Percentiles rank a stretch among this genome's conserved stretches.
Conservation (phyloP, 1,284 basidiomycete species). For the Ganoderma leucocontextum region DNA sequence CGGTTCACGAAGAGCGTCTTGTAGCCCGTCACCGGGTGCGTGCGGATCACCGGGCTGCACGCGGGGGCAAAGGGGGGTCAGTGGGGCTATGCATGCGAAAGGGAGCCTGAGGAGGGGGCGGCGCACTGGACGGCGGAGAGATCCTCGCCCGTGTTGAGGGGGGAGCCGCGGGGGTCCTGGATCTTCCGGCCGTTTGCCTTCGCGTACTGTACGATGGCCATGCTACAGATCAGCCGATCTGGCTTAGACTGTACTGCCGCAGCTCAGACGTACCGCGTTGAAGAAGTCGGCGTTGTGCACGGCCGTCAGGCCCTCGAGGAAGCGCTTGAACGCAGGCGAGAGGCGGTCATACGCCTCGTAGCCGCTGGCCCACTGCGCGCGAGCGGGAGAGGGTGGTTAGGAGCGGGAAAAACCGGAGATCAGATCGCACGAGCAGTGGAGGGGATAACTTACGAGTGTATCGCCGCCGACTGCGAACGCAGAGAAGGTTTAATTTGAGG, state of each 20-base stretch:
- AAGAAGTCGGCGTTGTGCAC: slow-evolving; percentile 65
- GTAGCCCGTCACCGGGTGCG: slow-evolving; percentile 72
- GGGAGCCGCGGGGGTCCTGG: slow-evolving; percentile 29
- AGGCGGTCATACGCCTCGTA: slow-evolving; percentile 74
- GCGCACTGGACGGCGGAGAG: slow-evolving; percentile 61
- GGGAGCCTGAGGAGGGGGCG: slow-evolving; percentile 44
- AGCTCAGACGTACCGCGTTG: slow-evolving; percentile 23
- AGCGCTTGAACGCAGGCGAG: slow-evolving; percentile 61
- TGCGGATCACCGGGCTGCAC: slow-evolving; percentile 54
- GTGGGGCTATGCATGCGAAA: slow-evolving; percentile 3
- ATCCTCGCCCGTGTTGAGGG: slow-evolving; percentile 51
- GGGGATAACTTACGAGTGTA: slow-evolving; percentile 40
- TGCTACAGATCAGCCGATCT: too few relatives aligned
- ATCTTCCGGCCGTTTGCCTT: slow-evolving; percentile 17
- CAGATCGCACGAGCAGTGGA: not conserved
- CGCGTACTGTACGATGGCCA: slow-evolving; percentile 7
- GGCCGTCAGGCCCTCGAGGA: slow-evolving; percentile 68
- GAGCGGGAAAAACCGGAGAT: not conserved
- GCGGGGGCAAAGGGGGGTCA: slow-evolving; percentile 31
- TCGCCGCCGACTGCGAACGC: slow-evolving; percentile 42
- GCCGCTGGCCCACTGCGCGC: slow-evolving; percentile 49
- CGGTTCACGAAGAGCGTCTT: slow-evolving; percentile 73
- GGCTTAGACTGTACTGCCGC: not conserved
- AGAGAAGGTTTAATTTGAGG: not conserved
- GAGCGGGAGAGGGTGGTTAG: not conserved